Percentiles rank a stretch among this genome's conserved stretches.
Conservation (phyloP, 2,329 filamentous ascomycete species). For the Zymoseptoria pseudotritici region DNA sequence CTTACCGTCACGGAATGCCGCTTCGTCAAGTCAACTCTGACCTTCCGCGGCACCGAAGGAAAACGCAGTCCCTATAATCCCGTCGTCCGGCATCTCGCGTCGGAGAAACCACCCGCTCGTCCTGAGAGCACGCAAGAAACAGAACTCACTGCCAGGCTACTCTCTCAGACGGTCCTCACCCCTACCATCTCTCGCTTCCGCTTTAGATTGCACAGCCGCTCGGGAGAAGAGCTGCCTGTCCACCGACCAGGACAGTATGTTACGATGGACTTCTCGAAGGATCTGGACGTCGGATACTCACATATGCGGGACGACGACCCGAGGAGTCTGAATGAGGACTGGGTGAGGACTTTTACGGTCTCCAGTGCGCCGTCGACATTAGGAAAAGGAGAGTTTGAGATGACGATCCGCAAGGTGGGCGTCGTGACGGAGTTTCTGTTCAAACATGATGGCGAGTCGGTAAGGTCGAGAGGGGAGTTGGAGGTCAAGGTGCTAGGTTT, state of each 20-base stretch:
- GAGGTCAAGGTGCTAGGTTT: conserved; percentile 66
- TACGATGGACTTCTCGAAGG: conserved; percentile 62
- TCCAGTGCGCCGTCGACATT: conserved; percentile 52
- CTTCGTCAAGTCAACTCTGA: conserved; percentile 57
- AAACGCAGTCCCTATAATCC: conserved; percentile 75
- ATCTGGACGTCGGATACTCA: conserved; percentile 65
- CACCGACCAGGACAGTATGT: conserved; percentile 71
- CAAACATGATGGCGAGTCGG: conserved; percentile 24
- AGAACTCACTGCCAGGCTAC: conserved; percentile 31
- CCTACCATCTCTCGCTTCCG: conserved; percentile 61
- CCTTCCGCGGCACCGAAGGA: conserved; percentile 56
- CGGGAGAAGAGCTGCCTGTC: conserved; percentile 22
- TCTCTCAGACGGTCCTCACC: conserved; percentile 53
- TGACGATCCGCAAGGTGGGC: conserved; percentile 65
- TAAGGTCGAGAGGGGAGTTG: conserved; percentile 35
- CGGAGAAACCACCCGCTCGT: conserved; percentile 42
- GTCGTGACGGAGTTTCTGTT: conserved; percentile 61
- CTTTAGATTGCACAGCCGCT: conserved; percentile 38
- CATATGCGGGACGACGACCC: conserved; percentile 83
- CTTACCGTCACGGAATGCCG: conserved; percentile 55
- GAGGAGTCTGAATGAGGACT: conserved; percentile 74
- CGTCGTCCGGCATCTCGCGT: conserved; percentile 54
- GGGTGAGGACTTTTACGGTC: conserved; percentile 74
- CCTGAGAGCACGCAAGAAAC: neutral
- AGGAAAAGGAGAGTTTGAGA: conserved; percentile 59